These are phyloP conservation scores for Fusarium austroafricanum DNA, from an alignment of 2,329 filamentous ascomycete genomes.

Conservation along the genomic window DNA sequence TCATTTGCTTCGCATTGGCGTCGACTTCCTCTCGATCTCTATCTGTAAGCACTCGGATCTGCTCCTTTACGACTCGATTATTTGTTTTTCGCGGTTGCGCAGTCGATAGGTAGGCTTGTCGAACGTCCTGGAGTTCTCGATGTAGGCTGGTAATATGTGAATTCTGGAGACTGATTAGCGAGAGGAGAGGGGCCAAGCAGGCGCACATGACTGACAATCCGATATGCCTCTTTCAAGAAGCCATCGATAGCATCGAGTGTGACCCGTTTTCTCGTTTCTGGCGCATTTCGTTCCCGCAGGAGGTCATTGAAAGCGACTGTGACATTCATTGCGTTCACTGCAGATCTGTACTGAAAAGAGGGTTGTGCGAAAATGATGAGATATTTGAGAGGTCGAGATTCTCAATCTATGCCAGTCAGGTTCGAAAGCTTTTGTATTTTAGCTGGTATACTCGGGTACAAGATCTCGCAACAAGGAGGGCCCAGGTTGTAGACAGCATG, in stretches of 20 bases:
- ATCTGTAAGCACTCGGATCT: conserved; percentile 75
- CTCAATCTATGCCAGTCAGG: not conserved
- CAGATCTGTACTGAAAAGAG: conserved; percentile 13
- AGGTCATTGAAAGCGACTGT: conserved; percentile 77
- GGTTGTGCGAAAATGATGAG: conserved; percentile 6
- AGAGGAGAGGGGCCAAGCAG: conserved; percentile 2
- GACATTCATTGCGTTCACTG: conserved; percentile 65
- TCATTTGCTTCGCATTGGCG: conserved; percentile 83
- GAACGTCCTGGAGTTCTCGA: conserved; percentile 82
- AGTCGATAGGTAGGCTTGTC: conserved; percentile 91
- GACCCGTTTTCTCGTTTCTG: conserved; percentile 56
- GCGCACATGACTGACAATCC: conserved; percentile 73
- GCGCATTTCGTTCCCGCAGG: conserved; percentile 69
- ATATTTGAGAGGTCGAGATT: not conserved
- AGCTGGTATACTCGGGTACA: conserved; percentile 22
- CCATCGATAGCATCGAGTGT: conserved; percentile 74
- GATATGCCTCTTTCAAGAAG: conserved; percentile 93
- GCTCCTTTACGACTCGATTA: conserved; percentile 59
- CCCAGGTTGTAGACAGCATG: conserved; percentile 43
- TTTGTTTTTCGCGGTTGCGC: conserved; percentile 71
- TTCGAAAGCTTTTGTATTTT: conserved; percentile 12
- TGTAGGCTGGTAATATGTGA: conserved; percentile 85
- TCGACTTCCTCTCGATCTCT: conserved; percentile 88
- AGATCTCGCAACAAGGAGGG: conserved; percentile 17
- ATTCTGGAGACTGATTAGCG: conserved; percentile 67